phyloP scores from a whole-genome alignment of 306 rosid genomes.

The Comarum palustre region DNA sequence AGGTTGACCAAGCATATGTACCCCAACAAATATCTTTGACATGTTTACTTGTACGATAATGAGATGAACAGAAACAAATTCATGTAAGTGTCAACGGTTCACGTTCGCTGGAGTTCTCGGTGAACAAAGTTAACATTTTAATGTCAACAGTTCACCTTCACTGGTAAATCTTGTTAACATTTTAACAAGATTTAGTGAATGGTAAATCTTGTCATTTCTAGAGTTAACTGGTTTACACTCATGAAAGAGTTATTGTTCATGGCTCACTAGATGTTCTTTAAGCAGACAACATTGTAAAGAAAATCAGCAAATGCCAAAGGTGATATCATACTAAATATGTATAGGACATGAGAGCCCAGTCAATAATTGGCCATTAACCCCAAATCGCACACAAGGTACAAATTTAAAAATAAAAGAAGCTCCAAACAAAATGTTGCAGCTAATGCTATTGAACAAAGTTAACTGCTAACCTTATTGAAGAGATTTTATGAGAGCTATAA shows the following conservation, averaged over 20 bases:
- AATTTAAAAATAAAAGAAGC: background rate
- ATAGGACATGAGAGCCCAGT: background rate
- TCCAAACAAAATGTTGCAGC: constrained; percentile 3
- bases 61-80: no score
- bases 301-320: background rate
- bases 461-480: background rate
- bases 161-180: no score
- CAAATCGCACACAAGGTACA: background rate
- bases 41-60: no score
- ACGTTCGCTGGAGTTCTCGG: no score
- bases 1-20: no score
- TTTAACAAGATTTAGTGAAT: no score
- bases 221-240: background rate
- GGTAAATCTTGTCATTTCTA: background rate
- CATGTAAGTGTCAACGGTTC: no score
- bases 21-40: no score
- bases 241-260: background rate
- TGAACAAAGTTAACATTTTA: no score
- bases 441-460: background rate
- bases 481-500: constrained; percentile 5
- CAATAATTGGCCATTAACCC: background rate
- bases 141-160: no score
- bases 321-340: background rate
- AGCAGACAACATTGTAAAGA: background rate
- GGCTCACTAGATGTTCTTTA: no score